Percentiles rank a stretch among this genome's conserved stretches.
Conservation (phyloP, 345 rosid genomes). For the Excoecaria cochinchinensis region DNA sequence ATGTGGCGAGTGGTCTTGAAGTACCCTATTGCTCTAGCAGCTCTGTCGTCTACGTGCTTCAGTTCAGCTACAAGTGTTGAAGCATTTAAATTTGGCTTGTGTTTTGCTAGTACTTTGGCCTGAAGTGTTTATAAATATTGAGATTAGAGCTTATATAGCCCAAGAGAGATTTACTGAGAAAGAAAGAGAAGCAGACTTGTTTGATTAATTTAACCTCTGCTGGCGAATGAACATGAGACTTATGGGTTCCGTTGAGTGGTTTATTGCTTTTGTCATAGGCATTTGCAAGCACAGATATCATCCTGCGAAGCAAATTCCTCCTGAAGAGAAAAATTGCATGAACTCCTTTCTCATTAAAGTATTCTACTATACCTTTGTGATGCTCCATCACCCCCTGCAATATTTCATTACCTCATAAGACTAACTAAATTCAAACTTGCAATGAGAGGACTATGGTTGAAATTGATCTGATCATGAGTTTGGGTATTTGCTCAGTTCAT, state of each 20-base stretch:
- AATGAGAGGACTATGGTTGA: too few species aligned
- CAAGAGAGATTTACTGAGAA: not conserved
- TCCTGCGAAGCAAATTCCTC: slow-evolving; percentile 40
- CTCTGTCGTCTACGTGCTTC: slow-evolving; percentile 29
- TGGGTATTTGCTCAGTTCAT: too few species aligned
- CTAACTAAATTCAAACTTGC: too few species aligned
- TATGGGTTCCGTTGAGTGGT: slow-evolving; percentile 37
- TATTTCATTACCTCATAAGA: too few species aligned
- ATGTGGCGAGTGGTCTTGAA: slow-evolving; percentile 38
- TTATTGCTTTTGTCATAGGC: slow-evolving; percentile 32
- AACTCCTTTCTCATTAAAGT: slow-evolving; percentile 40
- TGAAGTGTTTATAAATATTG: slow-evolving; percentile 7
- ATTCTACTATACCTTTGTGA: slow-evolving; percentile 30
- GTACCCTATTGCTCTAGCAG: slow-evolving; percentile 32
- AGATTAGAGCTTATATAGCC: not conserved
- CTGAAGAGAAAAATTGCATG: slow-evolving; percentile 34
- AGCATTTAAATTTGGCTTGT: slow-evolving; percentile 37
- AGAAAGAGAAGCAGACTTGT: not conserved
- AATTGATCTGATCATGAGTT: too few species aligned
- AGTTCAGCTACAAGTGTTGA: slow-evolving; percentile 31
- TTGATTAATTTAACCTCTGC: slow-evolving; percentile 18
- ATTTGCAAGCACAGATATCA: slow-evolving; percentile 38
- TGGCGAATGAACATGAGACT: slow-evolving; percentile 40
- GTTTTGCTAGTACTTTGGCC: slow-evolving; percentile 42
- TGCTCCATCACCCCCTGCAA: slow-evolving; percentile 36